These are phyloP conservation scores for Malassezia cuniculi DNA, from an alignment of 1,284 basidiomycete species.

Conservation along the genomic window DNA sequence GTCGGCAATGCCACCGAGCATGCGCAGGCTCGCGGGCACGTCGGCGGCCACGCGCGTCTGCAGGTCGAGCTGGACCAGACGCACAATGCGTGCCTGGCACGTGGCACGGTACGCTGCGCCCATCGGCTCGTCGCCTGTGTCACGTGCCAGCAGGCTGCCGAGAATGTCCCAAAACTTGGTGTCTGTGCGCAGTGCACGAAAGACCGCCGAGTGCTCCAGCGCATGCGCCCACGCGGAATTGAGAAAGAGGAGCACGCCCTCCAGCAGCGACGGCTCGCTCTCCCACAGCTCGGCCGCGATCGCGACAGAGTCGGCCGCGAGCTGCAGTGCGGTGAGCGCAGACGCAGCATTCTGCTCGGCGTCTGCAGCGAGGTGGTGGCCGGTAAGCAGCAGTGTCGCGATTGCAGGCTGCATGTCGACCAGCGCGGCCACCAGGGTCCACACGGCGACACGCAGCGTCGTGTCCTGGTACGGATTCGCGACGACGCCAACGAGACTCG, in stretches of 20 bases:
- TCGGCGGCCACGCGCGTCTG: constrained; percentile 5
- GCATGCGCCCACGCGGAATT: constrained; percentile 71
- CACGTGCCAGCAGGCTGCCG: constrained; percentile 53
- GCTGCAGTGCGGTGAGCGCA: constrained; percentile 39
- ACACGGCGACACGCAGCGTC: constrained; percentile 58
- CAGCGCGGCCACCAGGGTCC: constrained; percentile 69
- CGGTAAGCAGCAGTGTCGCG: constrained; percentile 66
- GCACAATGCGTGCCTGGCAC: constrained; percentile 61
- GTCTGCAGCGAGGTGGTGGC: constrained; percentile 50
- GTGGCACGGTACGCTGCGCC: constrained; percentile 55
- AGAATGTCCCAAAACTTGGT: constrained; percentile 57
- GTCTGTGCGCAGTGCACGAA: constrained; percentile 54
- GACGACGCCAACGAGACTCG: constrained; percentile 24
- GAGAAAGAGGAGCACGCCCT: constrained; percentile 64
- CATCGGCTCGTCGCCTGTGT: constrained; percentile 50
- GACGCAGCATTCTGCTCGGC: constrained; percentile 11
- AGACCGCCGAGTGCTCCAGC: constrained; percentile 57
- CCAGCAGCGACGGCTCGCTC: constrained; percentile 61
- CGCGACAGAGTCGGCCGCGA: constrained; percentile 55
- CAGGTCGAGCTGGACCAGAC: constrained; percentile 50
- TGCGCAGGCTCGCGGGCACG: neutral
- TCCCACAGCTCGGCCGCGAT: constrained; percentile 64
- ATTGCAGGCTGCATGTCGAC: constrained; percentile 77
- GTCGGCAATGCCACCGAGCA: neutral
- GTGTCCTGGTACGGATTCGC: constrained; percentile 54